Base-by-base conservation (phyloP, 495 filamentous ascomycete species). In the Apiosordaria backusii region DNA sequence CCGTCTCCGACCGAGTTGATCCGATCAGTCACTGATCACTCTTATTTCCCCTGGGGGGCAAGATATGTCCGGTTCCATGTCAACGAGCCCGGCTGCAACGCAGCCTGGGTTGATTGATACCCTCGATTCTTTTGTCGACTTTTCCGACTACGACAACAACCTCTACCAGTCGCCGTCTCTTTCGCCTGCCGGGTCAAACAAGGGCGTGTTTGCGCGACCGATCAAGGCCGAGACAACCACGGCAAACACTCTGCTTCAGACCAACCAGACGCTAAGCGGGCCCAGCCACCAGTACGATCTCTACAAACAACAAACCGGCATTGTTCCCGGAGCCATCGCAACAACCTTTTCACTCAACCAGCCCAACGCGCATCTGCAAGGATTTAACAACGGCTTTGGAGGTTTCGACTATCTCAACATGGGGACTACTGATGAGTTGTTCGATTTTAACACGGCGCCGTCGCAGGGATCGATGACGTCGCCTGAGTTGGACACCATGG, bases 241-340 rank as follows among this genome's bases (percentile, higher is more conserved):
- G 1, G 73, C 70, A 0, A 64, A 61, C 22, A 40, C 79, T 62
- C 72, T 77, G 15, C 74, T 80, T 45, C 69, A 69, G 4, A 67
- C 76, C 23, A 85, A 83, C 40, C 86, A 89, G 72, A 76, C 79
- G 16, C 86, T 92, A 70, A 85, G 87, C 54, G 92, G 84, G 21
- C 93, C 94, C 9, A 97, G 92, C 72, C 92, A 97, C 80, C 90
- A 93, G 73, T 99, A 99, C 79, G 89, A 93, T 67, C 86, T 88
- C 55, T 92, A 96, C 78, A 89, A 90, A 77, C 94, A 99, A 73
- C 92, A 97, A 77, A 95, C 93, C 3, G 92, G 92, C 63, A 84
- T 96, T 27, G 90, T 93, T 0, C 87, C 90, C 1, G 91, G 91
- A 54, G 92, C 89, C 25, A 74, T 95, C 67, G 86, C 88, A 50